These are phyloP conservation scores for Polychaeton citri DNA, from an alignment of 2,329 filamentous ascomycete species.

Conservation along the genomic window DNA sequence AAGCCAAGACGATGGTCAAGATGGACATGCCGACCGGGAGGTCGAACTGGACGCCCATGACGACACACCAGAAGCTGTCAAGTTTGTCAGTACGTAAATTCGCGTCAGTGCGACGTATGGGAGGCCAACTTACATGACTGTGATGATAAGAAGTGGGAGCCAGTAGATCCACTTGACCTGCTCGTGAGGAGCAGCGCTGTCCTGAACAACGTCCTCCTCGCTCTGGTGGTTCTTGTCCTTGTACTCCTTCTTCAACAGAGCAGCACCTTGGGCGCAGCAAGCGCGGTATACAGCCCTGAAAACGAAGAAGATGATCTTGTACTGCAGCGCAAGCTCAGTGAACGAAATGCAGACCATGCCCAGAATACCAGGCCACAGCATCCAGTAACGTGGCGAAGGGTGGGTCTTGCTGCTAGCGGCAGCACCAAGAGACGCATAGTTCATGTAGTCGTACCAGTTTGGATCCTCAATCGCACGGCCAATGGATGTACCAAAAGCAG, in stretches of 20 bases:
- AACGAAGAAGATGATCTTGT: constrained; percentile 32
- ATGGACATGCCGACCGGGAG: constrained; percentile 45
- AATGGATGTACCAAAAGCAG: constrained; percentile 29
- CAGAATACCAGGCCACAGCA: constrained; percentile 39
- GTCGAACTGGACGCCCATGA: constrained; percentile 41
- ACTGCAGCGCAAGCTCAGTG: constrained; percentile 19
- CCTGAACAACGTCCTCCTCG: constrained; percentile 33
- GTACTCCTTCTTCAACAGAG: constrained; percentile 25
- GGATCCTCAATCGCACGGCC: constrained; percentile 20
- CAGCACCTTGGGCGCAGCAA: constrained; percentile 30
- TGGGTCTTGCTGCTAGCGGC: constrained; percentile 25
- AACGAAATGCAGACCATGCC: constrained; percentile 39
- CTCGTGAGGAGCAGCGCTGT: constrained; percentile 34
- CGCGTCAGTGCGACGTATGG: too few relatives aligned
- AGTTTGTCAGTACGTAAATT: too few relatives aligned
- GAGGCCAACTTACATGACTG: constrained; percentile 28
- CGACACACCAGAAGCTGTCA: constrained; percentile 31
- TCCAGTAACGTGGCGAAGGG: constrained; percentile 39
- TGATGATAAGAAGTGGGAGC: constrained; percentile 32
- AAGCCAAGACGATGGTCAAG: constrained; percentile 42
- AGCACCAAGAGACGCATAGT: constrained; percentile 26
- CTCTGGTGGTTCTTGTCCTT: constrained; percentile 28
- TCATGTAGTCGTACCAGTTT: constrained; percentile 30
- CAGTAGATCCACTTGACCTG: constrained; percentile 43
- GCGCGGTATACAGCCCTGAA: constrained; percentile 37